phyloP scores from a whole-genome alignment of 2,329 filamentous ascomycete genomes.

The Emmonsiellopsis sp. region DNA sequence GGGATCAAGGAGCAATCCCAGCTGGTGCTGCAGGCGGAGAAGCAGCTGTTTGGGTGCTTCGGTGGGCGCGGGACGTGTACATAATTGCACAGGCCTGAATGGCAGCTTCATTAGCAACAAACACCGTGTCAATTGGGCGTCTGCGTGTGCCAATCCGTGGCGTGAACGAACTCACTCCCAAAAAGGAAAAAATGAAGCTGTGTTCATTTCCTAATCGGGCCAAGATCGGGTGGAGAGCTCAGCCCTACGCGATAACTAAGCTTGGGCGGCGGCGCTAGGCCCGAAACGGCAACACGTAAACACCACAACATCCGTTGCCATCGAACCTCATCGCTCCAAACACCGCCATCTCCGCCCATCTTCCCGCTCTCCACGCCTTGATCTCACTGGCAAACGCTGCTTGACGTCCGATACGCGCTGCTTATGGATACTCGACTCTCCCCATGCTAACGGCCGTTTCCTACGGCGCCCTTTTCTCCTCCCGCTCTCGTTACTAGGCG shows the following conservation, averaged over 20 bases:
- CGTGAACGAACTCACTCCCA: too few relatives aligned
- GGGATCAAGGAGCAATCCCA: slow-evolving; percentile 14
- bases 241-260: slow-evolving; percentile 1
- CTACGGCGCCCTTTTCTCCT: not conserved
- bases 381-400: too few relatives aligned
- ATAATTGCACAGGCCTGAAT: not conserved
- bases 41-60: slow-evolving; percentile 10
- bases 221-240: not conserved
- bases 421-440: not conserved
- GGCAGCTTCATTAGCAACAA: not conserved
- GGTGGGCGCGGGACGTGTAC: not conserved
- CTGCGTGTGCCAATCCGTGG: not conserved
- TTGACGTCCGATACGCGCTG: not conserved
- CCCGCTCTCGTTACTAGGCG: not conserved
- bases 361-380: too few relatives aligned
- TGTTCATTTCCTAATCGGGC: too few relatives aligned
- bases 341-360: slow-evolving; percentile 4
- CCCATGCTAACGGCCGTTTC: not conserved
- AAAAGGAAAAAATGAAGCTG: not conserved
- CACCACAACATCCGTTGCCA: slow-evolving; percentile 10
- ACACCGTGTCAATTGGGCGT: not conserved
- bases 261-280: slow-evolving; percentile 20
- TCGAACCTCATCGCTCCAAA: slow-evolving; percentile 24
- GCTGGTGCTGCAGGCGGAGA: slow-evolving; percentile 5
- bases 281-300: slow-evolving; percentile 30